phyloP scores from a whole-genome alignment of 1,284 basidiomycete species.

The Puccinia triticina region DNA sequence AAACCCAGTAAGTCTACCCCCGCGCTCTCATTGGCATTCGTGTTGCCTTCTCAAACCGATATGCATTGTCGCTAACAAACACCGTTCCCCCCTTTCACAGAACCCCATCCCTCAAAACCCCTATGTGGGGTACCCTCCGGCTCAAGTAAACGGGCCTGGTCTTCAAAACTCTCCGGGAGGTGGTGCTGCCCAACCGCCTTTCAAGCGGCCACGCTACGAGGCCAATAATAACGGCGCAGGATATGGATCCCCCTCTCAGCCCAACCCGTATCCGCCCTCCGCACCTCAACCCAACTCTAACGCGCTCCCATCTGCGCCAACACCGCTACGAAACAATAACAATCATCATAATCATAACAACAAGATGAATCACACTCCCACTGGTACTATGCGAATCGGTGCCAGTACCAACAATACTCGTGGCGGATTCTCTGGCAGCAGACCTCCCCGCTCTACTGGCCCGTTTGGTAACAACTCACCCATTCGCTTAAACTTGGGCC shows the following conservation, averaged over 20 bases:
- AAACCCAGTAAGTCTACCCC: slow-evolving; percentile 1
- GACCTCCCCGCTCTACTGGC: slow-evolving; percentile 18
- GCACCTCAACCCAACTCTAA: slow-evolving; percentile 23
- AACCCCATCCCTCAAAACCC: slow-evolving; percentile 43
- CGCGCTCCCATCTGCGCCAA: not conserved
- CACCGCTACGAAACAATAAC: slow-evolving; percentile 27
- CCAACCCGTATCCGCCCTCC: slow-evolving; percentile 9
- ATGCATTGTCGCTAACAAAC: not conserved
- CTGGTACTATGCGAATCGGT: slow-evolving; percentile 38
- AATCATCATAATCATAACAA: not conserved
- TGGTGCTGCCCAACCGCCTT: slow-evolving; percentile 34
- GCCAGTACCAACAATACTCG: slow-evolving; percentile 26
- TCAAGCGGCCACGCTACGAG: slow-evolving; percentile 46
- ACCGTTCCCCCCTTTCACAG: not conserved
- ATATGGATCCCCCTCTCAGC: slow-evolving; percentile 13
- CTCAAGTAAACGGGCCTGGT: not conserved
- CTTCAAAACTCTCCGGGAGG: slow-evolving; percentile 34
- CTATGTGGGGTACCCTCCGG: slow-evolving; percentile 31
- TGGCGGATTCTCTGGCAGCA: slow-evolving; percentile 21
- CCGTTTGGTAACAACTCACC: slow-evolving; percentile 47
- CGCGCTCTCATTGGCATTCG: not conserved
- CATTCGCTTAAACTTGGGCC: slow-evolving; percentile 34
- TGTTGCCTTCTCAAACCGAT: not conserved
- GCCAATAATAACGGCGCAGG: not conserved
- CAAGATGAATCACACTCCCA: not conserved